A percentile compares a stretch with the other conserved stretches of the same genome.
phyloP scores from a whole-genome alignment of 1,284 basidiomycete species.

The Puccinia coronata region DNA sequence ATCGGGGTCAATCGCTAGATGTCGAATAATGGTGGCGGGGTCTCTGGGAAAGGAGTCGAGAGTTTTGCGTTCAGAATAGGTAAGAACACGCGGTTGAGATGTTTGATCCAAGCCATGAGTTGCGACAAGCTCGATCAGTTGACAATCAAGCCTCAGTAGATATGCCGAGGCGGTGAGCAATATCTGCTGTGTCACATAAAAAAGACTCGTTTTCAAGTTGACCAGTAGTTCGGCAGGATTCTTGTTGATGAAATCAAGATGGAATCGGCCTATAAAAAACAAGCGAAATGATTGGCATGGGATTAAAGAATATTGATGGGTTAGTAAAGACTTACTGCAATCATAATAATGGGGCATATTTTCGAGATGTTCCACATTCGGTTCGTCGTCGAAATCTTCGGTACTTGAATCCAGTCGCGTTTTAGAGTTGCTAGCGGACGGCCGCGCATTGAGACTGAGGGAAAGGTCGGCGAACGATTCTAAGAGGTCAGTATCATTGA shows the following conservation, averaged over 20 bases:
- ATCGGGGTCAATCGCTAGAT: constrained; percentile 8
- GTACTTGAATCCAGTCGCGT: too few relatives aligned
- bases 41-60: background rate
- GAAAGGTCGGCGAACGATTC: too few relatives aligned
- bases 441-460: too few relatives aligned
- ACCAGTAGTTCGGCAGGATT: background rate
- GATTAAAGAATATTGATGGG: too few relatives aligned
- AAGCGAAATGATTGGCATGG: too few relatives aligned
- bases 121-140: background rate
- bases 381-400: too few relatives aligned
- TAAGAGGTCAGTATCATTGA: too few relatives aligned
- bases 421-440: too few relatives aligned
- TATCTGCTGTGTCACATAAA: background rate
- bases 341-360: too few relatives aligned
- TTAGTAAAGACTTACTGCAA: too few relatives aligned
- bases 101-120: background rate
- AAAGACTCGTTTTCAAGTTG: background rate
- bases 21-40: background rate
- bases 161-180: background rate
- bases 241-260: background rate
- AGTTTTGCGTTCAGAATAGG: background rate
- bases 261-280: too few relatives aligned
- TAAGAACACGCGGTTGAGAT: background rate
- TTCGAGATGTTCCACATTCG: too few relatives aligned
- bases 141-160: background rate